Base-by-base conservation (phyloP, 2,329 filamentous ascomycete species). In the Metarhizium rileyi region DNA sequence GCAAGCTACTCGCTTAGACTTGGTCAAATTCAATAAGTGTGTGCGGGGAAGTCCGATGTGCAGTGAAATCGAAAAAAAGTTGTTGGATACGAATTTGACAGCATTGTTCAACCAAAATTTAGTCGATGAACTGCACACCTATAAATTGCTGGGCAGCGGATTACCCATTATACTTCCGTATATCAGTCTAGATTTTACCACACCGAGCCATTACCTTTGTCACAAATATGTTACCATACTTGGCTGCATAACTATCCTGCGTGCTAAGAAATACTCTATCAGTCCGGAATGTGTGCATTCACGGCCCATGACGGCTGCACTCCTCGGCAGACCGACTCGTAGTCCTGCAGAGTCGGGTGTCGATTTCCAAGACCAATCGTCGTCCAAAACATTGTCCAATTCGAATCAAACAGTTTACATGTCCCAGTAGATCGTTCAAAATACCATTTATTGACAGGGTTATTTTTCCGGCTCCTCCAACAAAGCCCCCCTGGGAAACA, bases 311-410 rank as follows among this genome's bases (percentile, higher is more conserved):
- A 83, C 12, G 82, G 81, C 52, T 75, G 67, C 30, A 85, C 75
- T 14, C 68, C 67, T 49, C 84, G 76, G 62, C 86, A 90, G n/a
- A 90, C 85, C 48, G 75, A 75, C 63, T 88, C 84, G 60, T 90
- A 90, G 62, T 90, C 85, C 52, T 66, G 63, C 53, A 88, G 79
- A 44, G 68, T 73, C 52, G 72, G 67, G 33, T 73, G 69, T 52
- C 77, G 74, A 44, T 78, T 69, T 41, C 80, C 70, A 50, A 84
- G 73, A 44, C 80, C 78, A 0, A 79, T 75, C 1, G 86, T 93
- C 2, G 93, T 98, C 90, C 93, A 98, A 62, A 98, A 98, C 90
- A 97, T 96, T 3, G 90, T 89, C 93, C 93, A 98, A 57, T 90
- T 84, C 43, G 80, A 87, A n/a, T 79, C 81, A 1, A 78, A 75